Evolutionary conservation across 2,329 filamentous ascomycete genomes (phyloP).

Genomic region (Talaromyces piceae): DNA sequence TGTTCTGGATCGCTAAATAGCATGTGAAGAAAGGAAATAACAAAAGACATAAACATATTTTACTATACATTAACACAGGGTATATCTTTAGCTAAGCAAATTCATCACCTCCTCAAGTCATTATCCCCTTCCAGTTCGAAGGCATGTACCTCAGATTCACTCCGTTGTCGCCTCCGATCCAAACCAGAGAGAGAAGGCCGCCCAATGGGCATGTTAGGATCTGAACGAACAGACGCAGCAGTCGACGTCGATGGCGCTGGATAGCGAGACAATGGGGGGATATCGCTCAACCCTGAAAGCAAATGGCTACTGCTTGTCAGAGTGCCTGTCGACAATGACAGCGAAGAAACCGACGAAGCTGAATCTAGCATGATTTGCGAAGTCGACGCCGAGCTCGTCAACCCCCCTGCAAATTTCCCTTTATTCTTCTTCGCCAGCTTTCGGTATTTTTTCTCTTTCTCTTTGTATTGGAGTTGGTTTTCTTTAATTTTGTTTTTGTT

Average conservation of each 20-base stretch:
- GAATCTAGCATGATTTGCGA: not conserved
- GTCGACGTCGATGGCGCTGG: not conserved
- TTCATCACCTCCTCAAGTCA: not conserved
- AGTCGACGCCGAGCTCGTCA: not conserved
- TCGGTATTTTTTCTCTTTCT: slow-evolving; percentile 8
- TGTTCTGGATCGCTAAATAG: not conserved
- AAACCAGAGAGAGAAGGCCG: not conserved
- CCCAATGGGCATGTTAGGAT: not conserved
- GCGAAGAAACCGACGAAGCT: not conserved
- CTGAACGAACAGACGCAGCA: not conserved
- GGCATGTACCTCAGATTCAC: not conserved
- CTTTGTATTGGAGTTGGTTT: slow-evolving; percentile 8
- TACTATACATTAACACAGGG: not conserved
- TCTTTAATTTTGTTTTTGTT: slow-evolving; percentile 11
- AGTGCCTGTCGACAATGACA: not conserved
- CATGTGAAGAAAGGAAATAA: not conserved
- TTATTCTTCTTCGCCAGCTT: slow-evolving; percentile 8
- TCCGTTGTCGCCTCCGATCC: not conserved
- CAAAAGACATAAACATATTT: not conserved
- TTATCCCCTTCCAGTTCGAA: not conserved
- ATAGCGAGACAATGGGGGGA: not conserved
- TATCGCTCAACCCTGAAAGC: not conserved
- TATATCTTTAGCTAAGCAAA: not conserved
- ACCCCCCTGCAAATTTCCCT: not conserved
- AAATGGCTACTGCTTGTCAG: not conserved